Base-by-base conservation (phyloP, 495 filamentous ascomycete genomes). In the Penicillium steckii region DNA sequence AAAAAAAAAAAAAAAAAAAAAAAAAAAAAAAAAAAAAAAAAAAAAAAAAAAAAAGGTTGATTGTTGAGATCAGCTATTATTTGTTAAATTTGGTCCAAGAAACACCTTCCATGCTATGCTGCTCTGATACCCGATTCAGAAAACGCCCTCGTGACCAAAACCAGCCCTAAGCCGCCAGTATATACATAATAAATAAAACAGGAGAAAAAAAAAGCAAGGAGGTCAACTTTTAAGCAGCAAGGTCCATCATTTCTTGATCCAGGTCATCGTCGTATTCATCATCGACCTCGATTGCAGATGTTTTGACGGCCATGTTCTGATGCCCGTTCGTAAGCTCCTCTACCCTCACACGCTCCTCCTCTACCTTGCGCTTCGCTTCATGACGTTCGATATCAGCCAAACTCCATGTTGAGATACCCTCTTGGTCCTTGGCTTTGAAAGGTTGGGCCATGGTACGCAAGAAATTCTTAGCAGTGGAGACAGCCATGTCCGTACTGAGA, bases 401-500 rank as follows among this genome's bases (percentile, higher is more conserved):
- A 44, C 85, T 90, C 94, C 94, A 98, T 8, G 88, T 95, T 48
- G 88, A 93, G 53, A 96, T 86, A 1, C 94, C 94, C 52, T 96
- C 91, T 64, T 95, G 90, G 65, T 94, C 86, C 49, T 76, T 85
- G 3, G 85, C 69, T 32, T 83, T 83, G 70, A 96, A 96, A 19
- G 91, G 91, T 72, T 93, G 89, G 8, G 87, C 89, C 89, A 99
- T 97, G 13, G 81, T 83, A 46, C 85, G 80, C 61, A 99, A 65
- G 72, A 97, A 99, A 33, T 88, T 87, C 73, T 93, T 90, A 9
- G 93, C 94, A 18, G 78, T 82, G 33, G 87, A 85, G n/a, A 91
- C 86, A 0, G 92, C 90, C 87, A 97, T 96, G 64, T 99, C 95
- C 0, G 92, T 96, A 54, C 88, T 93, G 55, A 99, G 76, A 55